Evolutionary conservation across 2,329 filamentous ascomycete species (phyloP).

Genomic region (Colletotrichum lupini): DNA sequence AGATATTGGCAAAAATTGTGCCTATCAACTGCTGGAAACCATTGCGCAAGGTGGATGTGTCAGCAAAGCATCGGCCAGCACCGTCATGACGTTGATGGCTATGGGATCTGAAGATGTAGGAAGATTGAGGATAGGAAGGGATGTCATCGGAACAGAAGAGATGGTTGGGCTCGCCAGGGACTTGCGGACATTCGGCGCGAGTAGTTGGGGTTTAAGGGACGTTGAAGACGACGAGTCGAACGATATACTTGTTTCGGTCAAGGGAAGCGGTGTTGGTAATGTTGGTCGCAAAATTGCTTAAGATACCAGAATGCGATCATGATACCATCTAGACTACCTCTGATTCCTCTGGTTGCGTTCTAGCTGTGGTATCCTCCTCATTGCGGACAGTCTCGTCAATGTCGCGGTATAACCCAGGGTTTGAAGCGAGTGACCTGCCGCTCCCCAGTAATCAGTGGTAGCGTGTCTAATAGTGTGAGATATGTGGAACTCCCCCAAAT

Average conservation of each 20-base stretch:
- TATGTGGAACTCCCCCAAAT: slow-evolving; percentile 65
- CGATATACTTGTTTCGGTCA: slow-evolving; percentile 89
- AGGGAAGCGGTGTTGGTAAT: slow-evolving; percentile 93
- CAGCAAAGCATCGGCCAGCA: slow-evolving; percentile 75
- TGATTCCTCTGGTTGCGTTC: slow-evolving; percentile 33
- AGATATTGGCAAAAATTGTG: slow-evolving; percentile 88
- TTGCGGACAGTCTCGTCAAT: slow-evolving; percentile 51
- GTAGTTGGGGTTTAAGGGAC: slow-evolving; percentile 89
- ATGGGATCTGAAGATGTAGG: slow-evolving; percentile 99
- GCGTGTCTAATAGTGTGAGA: slow-evolving; percentile 60
- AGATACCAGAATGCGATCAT: slow-evolving; percentile 36
- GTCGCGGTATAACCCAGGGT: slow-evolving; percentile 66
- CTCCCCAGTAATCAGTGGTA: slow-evolving; percentile 57
- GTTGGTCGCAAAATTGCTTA: slow-evolving; percentile 88
- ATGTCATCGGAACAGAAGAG: slow-evolving; percentile 84
- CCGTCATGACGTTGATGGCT: slow-evolving; percentile 89
- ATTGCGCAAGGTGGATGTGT: slow-evolving; percentile 87
- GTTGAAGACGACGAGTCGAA: slow-evolving; percentile 72
- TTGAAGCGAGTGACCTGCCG: slow-evolving; percentile 63
- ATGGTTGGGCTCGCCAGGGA: slow-evolving; percentile 85
- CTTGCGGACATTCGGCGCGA: slow-evolving; percentile 87
- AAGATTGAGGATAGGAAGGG: slow-evolving; percentile 81
- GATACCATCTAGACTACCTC: slow-evolving; percentile 20
- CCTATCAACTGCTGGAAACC: slow-evolving; percentile 87
- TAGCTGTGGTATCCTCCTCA: slow-evolving; percentile 31